Base-by-base conservation (phyloP, 73 alveolate species). In the Paramecium octaurelia region DNA sequence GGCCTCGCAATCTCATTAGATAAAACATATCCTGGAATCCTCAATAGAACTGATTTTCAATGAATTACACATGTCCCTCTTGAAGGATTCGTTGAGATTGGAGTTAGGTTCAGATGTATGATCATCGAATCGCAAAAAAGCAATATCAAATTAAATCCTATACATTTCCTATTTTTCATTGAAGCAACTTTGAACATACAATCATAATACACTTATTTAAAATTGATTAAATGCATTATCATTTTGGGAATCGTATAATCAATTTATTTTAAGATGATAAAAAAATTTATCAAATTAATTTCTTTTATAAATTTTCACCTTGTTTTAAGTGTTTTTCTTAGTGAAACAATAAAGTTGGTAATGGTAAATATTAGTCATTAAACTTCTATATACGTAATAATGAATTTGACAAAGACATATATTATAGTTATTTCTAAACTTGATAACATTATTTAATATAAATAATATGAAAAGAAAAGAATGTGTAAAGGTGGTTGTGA, bases 401-500 rank as follows among this genome's bases (percentile, higher is more conserved):
- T 20, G 12, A 48, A 12, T 12, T 48, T 14, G 14, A 48, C 24
- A 23, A 3, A 14, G 18, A 7, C 8, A 1, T 48, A 48, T 48
- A 14, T 48, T 12, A 48, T 48, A 12, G 1, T 12, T 3, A 48
- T 48, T 12, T 14, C 2, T 12, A 3, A 2, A 20, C 24, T 16
- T 18, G 2, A 54, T 4, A 54, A 18, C 12, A 54, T 54, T 54
- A 54, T 16, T 54, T 54, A 4, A n/a, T 50, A 50, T 50, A 89
- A 73, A 99, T 97, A 70, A 29, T 12, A 73, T 73, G 87, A 95
- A 92, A 80, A 97, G 95, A 88, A 88, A 97, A 64, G 99, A 98
- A 92, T 95, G 98, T 93, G 99, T 98, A 48, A 97, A 95, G 85
- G 99, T 98, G 83, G 98, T 97, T 58, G 96, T 98, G 16, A 93